These are phyloP conservation scores for Apiotrichum akiyoshidainum DNA, from an alignment of 1,284 basidiomycete species.

Conservation along the genomic window DNA sequence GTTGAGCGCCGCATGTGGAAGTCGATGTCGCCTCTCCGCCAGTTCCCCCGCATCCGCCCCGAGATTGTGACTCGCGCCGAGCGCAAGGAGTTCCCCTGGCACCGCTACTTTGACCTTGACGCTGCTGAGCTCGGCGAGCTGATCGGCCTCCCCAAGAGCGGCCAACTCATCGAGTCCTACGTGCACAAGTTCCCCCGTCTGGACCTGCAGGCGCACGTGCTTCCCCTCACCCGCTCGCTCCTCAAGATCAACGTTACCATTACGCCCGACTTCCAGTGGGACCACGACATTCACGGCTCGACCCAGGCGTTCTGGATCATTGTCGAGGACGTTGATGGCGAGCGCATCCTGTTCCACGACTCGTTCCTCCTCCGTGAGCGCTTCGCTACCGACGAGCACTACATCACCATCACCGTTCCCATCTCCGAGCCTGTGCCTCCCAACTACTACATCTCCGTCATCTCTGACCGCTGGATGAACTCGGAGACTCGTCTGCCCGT, in stretches of 20 bases:
- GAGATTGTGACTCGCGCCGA: constrained; percentile 91
- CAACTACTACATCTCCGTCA: constrained; percentile 93
- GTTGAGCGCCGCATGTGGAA: constrained; percentile 92
- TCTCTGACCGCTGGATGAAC: constrained; percentile 95
- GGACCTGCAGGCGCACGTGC: constrained; percentile 87
- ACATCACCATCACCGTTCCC: constrained; percentile 86
- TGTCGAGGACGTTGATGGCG: constrained; percentile 96
- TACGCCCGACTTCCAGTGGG: constrained; percentile 95
- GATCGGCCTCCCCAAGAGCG: constrained; percentile 88
- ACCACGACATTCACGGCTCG: constrained; percentile 84
- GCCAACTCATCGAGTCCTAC: constrained; percentile 84
- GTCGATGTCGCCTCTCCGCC: constrained; percentile 93
- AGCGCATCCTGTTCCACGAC: constrained; percentile 91
- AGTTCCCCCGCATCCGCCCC: constrained; percentile 66
- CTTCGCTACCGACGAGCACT: constrained; percentile 91
- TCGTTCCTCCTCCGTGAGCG: constrained; percentile 85
- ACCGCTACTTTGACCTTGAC: constrained; percentile 87
- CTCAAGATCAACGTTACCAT: constrained; percentile 86
- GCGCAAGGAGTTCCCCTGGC: constrained; percentile 98
- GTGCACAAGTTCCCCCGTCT: constrained; percentile 96
- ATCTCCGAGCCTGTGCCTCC: constrained; percentile 97
- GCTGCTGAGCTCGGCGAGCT: constrained; percentile 89
- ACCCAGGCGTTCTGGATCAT: constrained; percentile 88
- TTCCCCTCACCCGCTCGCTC: constrained; percentile 85
- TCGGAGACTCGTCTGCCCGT: constrained; percentile 91